These are phyloP conservation scores for Voacanga thouarsii DNA, from an alignment of 257 asterid genomes.

Conservation along the genomic window DNA sequence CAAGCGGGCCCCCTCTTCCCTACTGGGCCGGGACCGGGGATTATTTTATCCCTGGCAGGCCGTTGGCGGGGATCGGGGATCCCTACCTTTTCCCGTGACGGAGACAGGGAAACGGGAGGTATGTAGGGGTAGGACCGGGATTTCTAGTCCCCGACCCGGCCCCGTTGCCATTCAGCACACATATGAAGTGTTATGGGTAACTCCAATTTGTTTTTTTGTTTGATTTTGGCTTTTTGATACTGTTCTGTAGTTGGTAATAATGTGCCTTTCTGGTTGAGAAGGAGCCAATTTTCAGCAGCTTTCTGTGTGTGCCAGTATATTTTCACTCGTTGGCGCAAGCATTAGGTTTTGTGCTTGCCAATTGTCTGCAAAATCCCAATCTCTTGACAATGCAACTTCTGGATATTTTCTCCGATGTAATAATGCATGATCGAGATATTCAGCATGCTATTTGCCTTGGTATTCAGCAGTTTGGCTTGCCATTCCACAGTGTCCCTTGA, in stretches of 20 bases:
- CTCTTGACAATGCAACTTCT: slow-evolving; percentile 41
- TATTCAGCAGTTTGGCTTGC: slow-evolving; percentile 27
- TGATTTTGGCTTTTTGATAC: not conserved
- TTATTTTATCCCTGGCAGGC: too few relatives aligned
- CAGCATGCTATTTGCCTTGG: slow-evolving; percentile 44
- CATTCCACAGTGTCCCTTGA: not conserved
- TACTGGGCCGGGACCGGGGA: too few relatives aligned
- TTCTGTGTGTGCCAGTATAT: slow-evolving; percentile 37
- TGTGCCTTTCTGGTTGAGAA: slow-evolving; percentile 38
- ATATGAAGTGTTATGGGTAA: not conserved
- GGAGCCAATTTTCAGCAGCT: slow-evolving; percentile 52
- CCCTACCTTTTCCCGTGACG: too few relatives aligned
- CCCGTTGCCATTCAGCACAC: too few relatives aligned
- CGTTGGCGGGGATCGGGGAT: too few relatives aligned
- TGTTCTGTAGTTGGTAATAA: not conserved
- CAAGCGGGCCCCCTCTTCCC: too few relatives aligned
- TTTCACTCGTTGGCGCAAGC: slow-evolving; percentile 42
- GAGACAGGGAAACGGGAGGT: too few relatives aligned
- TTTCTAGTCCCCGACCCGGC: too few relatives aligned
- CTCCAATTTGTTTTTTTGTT: not conserved
- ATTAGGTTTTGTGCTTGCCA: slow-evolving; percentile 43
- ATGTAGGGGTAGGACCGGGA: too few relatives aligned
- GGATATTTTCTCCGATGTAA: slow-evolving; percentile 42
- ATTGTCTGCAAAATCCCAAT: slow-evolving; percentile 43
- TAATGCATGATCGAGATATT: slow-evolving; percentile 36